A percentile compares a stretch with the other conserved stretches of the same genome.
These are phyloP conservation scores for Macrotyloma uniflorum DNA, from an alignment of 306 rosid genomes.

Conservation along the genomic window DNA sequence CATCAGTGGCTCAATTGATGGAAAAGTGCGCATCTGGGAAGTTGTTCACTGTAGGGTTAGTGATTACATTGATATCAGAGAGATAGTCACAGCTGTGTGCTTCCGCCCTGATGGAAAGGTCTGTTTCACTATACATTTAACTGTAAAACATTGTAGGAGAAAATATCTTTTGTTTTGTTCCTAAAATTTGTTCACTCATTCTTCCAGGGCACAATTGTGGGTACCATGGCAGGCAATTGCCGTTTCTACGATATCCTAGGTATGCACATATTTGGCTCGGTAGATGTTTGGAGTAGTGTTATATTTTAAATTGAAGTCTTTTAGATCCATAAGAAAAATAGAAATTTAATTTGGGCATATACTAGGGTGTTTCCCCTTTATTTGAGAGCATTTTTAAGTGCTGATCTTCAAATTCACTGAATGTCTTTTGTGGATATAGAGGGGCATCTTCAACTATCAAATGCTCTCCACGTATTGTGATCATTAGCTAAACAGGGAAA, in stretches of 20 bases:
- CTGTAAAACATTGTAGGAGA: neutral
- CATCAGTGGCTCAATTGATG: constrained; percentile 94
- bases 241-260: constrained; percentile 67
- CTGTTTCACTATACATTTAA: constrained; percentile 27
- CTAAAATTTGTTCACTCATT: constrained; percentile 29
- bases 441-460: neutral
- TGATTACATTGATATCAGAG: constrained; percentile 80
- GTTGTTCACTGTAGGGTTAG: constrained; percentile 68
- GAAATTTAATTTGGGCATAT: constrained; percentile 20
- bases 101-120: constrained; percentile 85
- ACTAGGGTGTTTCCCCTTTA: neutral
- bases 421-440: neutral
- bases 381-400: neutral
- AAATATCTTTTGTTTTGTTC: constrained; percentile 5
- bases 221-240: constrained; percentile 80
- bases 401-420: neutral
- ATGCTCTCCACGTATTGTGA: neutral
- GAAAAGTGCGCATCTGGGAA: constrained; percentile 98
- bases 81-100: constrained; percentile 88
- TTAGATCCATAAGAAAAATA: constrained; percentile 1
- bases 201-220: constrained; percentile 82
- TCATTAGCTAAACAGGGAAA: neutral
- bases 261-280: constrained; percentile 41
- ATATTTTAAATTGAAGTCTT: constrained; percentile 15
- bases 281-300: constrained; percentile 24